Percentiles rank a stretch among this genome's conserved stretches.
Conservation (phyloP, 257 asterid genomes). For the Nicotiana attenuata region DNA sequence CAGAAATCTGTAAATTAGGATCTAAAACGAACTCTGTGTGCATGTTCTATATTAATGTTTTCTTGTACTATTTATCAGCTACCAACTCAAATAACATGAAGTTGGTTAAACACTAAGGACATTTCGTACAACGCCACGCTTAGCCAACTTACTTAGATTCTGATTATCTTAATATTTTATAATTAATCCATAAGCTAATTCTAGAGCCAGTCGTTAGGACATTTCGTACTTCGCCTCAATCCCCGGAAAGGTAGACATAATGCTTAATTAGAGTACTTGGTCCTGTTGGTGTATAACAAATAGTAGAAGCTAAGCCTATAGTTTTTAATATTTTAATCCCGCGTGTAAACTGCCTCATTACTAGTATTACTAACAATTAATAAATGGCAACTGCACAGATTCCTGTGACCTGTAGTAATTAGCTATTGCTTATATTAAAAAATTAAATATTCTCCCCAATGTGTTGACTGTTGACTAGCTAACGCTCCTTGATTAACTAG, state of each 20-base stretch:
- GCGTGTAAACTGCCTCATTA: slow-evolving; percentile 9
- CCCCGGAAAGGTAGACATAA: slow-evolving; percentile 11
- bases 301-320: not conserved
- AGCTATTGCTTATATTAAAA: not conserved
- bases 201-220: not conserved
- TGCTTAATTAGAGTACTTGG: slow-evolving; percentile 9
- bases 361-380: not conserved
- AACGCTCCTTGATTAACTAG: not conserved
- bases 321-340: not conserved
- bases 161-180: not conserved
- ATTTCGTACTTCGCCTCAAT: slow-evolving; percentile 6
- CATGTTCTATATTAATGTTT: not conserved
- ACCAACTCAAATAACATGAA: not conserved
- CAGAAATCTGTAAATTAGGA: not conserved
- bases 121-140: slow-evolving; percentile 4
- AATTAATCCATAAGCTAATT: not conserved
- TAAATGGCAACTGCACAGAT: not conserved
- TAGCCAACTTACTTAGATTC: slow-evolving; percentile 5
- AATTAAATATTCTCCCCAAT: not conserved
- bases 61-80: not conserved
- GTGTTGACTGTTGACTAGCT: not conserved
- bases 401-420: not conserved
- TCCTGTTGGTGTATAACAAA: slow-evolving; percentile 7
- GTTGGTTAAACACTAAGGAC: not conserved
- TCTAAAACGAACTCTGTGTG: not conserved